Evolutionary conservation across 2,329 filamentous ascomycete genomes (phyloP).

Genomic region (Annulohypoxylon truncatum): DNA sequence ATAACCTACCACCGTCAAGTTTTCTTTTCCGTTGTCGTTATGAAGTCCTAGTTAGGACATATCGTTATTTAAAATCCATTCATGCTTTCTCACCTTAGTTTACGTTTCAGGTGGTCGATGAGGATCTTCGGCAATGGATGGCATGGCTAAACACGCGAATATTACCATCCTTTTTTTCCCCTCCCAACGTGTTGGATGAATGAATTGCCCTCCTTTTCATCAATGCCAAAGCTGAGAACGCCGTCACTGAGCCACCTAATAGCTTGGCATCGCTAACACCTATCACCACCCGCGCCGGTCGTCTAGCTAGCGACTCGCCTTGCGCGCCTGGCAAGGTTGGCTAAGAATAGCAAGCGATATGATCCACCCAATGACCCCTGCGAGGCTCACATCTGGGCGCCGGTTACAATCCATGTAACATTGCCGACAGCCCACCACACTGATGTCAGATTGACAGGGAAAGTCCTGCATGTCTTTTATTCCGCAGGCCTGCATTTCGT

Average conservation of each 20-base stretch:
- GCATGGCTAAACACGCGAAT: background rate
- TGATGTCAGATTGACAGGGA: slow-evolving; percentile 43
- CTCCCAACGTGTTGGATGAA: background rate
- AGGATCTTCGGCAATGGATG: background rate
- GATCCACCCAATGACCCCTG: slow-evolving; percentile 36
- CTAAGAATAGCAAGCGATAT: slow-evolving; percentile 39
- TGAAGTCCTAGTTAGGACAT: background rate
- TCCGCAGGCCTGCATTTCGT: slow-evolving; percentile 30
- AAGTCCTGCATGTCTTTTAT: slow-evolving; percentile 32
- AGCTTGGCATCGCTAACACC: slow-evolving; percentile 15
- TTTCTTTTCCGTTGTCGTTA: slow-evolving; percentile 4
- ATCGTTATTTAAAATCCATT: background rate
- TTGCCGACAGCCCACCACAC: slow-evolving; percentile 36
- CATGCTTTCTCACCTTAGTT: background rate
- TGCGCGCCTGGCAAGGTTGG: slow-evolving; percentile 7
- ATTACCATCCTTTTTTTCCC: background rate
- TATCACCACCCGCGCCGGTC: slow-evolving; percentile 26
- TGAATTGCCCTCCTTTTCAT: background rate
- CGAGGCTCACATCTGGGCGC: slow-evolving; percentile 25
- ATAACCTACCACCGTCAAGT: background rate
- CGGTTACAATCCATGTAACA: slow-evolving; percentile 35
- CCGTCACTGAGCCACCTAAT: slow-evolving; percentile 5
- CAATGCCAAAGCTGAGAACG: background rate
- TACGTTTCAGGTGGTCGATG: background rate
- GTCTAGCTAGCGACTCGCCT: slow-evolving; percentile 30